Conservation (phyloP, 2,329 filamentous ascomycete species). For the Coniochaeta pulveracea region DNA sequence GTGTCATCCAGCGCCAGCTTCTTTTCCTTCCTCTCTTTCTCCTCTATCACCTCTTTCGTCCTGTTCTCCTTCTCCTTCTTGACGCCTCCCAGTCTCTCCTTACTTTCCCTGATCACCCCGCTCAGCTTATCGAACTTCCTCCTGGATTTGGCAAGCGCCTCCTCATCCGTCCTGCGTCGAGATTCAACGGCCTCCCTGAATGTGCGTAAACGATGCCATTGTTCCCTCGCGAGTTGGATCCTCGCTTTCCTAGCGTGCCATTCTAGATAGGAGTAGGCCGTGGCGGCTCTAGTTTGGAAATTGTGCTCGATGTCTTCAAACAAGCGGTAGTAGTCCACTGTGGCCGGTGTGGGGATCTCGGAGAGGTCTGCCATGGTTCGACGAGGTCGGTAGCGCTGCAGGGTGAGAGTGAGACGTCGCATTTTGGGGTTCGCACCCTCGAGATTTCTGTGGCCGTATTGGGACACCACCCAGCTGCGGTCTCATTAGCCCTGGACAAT, state of each 20-base stretch:
- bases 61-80: slow-evolving; percentile 7
- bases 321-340: slow-evolving; percentile 43
- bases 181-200: slow-evolving; percentile 14
- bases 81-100: slow-evolving; percentile 19
- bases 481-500: not conserved
- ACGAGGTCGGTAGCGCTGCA: slow-evolving; percentile 33
- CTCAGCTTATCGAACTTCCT: slow-evolving; percentile 2
- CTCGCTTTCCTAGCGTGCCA: slow-evolving; percentile 21
- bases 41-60: not conserved
- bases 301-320: slow-evolving; percentile 33
- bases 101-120: not conserved
- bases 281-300: not conserved
- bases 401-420: slow-evolving; percentile 30
- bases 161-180: not conserved
- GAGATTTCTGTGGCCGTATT: slow-evolving; percentile 28
- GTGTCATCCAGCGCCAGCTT: no score
- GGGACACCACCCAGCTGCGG: slow-evolving; percentile 33
- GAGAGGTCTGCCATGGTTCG: slow-evolving; percentile 27
- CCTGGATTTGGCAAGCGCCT: not conserved
- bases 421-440: slow-evolving; percentile 25
- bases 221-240: slow-evolving; percentile 8
- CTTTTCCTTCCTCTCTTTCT: not conserved
- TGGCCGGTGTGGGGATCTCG: slow-evolving; percentile 38
- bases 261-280: not conserved
- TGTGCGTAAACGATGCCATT: slow-evolving; percentile 23